A percentile compares a stretch with the other conserved stretches of the same genome.
phyloP scores from a whole-genome alignment of 2,329 filamentous ascomycete genomes.

The Sphaerulina vaccinii region DNA sequence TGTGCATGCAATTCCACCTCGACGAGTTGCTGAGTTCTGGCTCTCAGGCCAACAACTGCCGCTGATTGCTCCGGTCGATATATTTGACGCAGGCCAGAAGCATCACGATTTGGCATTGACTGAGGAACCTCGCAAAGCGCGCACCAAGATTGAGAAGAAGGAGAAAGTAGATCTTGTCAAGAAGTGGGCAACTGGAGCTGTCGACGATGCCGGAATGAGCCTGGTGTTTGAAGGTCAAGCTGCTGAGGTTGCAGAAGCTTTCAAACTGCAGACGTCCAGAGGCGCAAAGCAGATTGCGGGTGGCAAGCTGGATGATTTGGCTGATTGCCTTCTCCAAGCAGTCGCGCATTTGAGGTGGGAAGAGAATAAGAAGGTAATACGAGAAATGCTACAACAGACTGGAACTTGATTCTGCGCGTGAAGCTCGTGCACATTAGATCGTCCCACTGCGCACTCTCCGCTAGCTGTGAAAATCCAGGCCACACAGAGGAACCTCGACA shows the following conservation, averaged over 20 bases:
- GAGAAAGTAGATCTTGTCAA: slow-evolving; percentile 64
- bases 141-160: slow-evolving; percentile 50
- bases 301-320: slow-evolving; percentile 75
- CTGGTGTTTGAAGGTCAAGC: slow-evolving; percentile 39
- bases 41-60: slow-evolving; percentile 31
- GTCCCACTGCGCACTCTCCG: too few relatives aligned
- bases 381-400: slow-evolving; percentile 3
- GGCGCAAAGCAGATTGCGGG: slow-evolving; percentile 26
- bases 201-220: slow-evolving; percentile 18
- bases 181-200: slow-evolving; percentile 48
- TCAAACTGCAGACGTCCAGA: slow-evolving; percentile 20
- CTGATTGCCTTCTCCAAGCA: slow-evolving; percentile 76
- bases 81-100: slow-evolving; percentile 15
- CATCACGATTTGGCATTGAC: slow-evolving; percentile 9
- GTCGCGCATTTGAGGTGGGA: slow-evolving; percentile 77
- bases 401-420: neutral
- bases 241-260: slow-evolving; percentile 40
- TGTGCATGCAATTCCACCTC: slow-evolving; percentile 55
- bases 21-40: slow-evolving; percentile 58
- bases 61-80: slow-evolving; percentile 8
- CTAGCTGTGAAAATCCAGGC: too few relatives aligned
- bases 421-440: too few relatives aligned
- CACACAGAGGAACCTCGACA: too few relatives aligned
- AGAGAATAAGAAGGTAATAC: slow-evolving; percentile 46
- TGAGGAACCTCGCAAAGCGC: slow-evolving; percentile 17